Percentiles rank a stretch among this genome's conserved stretches.
These are phyloP conservation scores for Pseudogymnoascus sp. DNA, from an alignment of 2,329 filamentous ascomycete species.

Conservation along the genomic window DNA sequence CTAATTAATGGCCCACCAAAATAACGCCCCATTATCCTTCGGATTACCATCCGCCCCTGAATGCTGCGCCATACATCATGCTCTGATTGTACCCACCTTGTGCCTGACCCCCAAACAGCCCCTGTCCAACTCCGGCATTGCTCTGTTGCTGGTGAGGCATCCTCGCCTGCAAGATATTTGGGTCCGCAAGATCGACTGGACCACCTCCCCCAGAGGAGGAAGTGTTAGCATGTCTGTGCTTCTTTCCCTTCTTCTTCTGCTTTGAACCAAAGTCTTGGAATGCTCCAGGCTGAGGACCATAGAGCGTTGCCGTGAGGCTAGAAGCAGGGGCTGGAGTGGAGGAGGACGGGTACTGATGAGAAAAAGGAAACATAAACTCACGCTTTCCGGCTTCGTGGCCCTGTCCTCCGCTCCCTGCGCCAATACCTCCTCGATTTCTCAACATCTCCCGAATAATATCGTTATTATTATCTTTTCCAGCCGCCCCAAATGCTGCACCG, in stretches of 20 bases:
- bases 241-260: conserved; percentile 99
- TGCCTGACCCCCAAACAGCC: conserved; percentile 77
- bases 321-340: conserved; percentile 83
- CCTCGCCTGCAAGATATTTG: conserved; percentile 97
- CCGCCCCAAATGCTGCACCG: conserved; percentile 54
- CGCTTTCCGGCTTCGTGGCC: conserved; percentile 85
- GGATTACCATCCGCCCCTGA: conserved; percentile 55
- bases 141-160: conserved; percentile 82
- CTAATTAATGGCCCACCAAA: conserved; percentile 12
- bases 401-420: conserved; percentile 56
- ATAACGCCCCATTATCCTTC: conserved; percentile 20
- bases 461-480: conserved; percentile 64
- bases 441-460: conserved; percentile 79
- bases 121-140: conserved; percentile 78
- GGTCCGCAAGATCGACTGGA: conserved; percentile 99
- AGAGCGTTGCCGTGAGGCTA: conserved; percentile 85
- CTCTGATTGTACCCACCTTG: conserved; percentile 93
- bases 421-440: conserved; percentile 54
- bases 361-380: conserved; percentile 95
- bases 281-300: conserved; percentile 75
- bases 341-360: conserved; percentile 77
- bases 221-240: conserved; percentile 99
- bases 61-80: conserved; percentile 74
- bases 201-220: conserved; percentile 99
- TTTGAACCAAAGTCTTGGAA: conserved; percentile 90